Conservation (phyloP, 805 yeast species). For the Cyberlindnera maclurae region DNA sequence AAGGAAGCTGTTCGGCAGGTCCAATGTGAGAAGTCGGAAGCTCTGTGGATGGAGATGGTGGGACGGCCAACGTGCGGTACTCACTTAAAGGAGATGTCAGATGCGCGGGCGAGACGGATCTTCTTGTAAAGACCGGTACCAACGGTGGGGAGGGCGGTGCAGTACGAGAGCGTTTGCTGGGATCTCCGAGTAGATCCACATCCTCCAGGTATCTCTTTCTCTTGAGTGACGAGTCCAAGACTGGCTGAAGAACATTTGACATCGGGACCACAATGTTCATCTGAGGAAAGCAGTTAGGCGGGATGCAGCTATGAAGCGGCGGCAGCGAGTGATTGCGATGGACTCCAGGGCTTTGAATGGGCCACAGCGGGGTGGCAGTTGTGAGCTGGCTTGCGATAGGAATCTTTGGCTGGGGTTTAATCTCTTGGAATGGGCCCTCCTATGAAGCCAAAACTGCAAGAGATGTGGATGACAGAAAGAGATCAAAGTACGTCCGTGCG, state of each 20-base stretch:
- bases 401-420: too few species aligned
- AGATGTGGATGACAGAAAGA: not conserved
- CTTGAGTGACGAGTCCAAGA: conserved; percentile 6
- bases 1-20: conserved; percentile 22
- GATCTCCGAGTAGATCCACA: conserved; percentile 8
- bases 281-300: conserved; percentile 1
- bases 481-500: not conserved
- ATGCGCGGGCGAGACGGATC: conserved; percentile 21
- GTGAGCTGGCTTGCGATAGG: too few species aligned
- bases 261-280: conserved; percentile 12
- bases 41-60: conserved; percentile 11
- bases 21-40: conserved; percentile 8
- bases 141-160: conserved; percentile 40
- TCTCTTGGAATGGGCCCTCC: not conserved
- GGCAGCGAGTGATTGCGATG: not conserved
- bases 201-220: conserved; percentile 23
- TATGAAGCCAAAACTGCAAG: not conserved
- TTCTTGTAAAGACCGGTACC: conserved; percentile 7
- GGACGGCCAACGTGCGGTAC: conserved; percentile 8
- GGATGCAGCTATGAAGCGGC: not conserved
- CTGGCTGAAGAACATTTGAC: conserved; percentile 10
- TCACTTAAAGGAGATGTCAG: conserved; percentile 2
- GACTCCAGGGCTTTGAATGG: not conserved
- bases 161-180: conserved; percentile 33
- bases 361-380: too few species aligned